These are phyloP conservation scores for Glycine latifolia DNA, from an alignment of 306 rosid genomes.

Conservation along the genomic window DNA sequence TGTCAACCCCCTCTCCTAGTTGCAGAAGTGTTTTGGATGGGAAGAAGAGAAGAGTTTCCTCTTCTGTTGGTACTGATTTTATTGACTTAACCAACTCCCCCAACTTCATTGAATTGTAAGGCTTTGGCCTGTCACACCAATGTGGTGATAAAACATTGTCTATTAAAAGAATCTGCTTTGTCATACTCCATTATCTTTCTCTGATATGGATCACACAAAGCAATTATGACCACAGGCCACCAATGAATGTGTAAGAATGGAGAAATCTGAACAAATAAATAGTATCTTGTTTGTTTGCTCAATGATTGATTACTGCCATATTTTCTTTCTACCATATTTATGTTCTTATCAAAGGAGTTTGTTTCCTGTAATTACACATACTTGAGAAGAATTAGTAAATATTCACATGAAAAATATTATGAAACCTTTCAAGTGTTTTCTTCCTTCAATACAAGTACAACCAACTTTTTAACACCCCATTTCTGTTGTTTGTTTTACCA, in stretches of 20 bases:
- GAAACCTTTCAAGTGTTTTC: neutral
- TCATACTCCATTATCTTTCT: slow-evolving; percentile 38
- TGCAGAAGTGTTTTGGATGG: slow-evolving; percentile 56
- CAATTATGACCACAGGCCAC: too few species aligned
- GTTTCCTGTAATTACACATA: neutral
- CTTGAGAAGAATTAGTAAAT: neutral
- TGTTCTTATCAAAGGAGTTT: neutral
- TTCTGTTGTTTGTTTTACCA: neutral
- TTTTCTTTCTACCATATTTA: slow-evolving; percentile 4
- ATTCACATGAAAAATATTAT: neutral
- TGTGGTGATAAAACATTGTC: slow-evolving; percentile 22
- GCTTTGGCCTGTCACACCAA: slow-evolving; percentile 34
- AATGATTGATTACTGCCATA: neutral
- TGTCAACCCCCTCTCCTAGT: slow-evolving; percentile 81
- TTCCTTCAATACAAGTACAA: neutral
- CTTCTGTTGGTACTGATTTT: slow-evolving; percentile 53
- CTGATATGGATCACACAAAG: slow-evolving; percentile 39
- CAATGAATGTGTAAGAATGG: neutral
- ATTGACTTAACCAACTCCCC: slow-evolving; percentile 86
- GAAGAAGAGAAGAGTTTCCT: slow-evolving; percentile 66
- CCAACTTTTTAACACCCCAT: neutral
- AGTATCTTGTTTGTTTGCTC: slow-evolving; percentile 13
- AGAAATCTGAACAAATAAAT: slow-evolving; percentile 35
- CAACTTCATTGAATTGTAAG: slow-evolving; percentile 65
- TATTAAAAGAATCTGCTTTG: slow-evolving; percentile 35